phyloP scores from a whole-genome alignment of 1,139 yeast genomes.

The Debaryomyces robertsiae region DNA sequence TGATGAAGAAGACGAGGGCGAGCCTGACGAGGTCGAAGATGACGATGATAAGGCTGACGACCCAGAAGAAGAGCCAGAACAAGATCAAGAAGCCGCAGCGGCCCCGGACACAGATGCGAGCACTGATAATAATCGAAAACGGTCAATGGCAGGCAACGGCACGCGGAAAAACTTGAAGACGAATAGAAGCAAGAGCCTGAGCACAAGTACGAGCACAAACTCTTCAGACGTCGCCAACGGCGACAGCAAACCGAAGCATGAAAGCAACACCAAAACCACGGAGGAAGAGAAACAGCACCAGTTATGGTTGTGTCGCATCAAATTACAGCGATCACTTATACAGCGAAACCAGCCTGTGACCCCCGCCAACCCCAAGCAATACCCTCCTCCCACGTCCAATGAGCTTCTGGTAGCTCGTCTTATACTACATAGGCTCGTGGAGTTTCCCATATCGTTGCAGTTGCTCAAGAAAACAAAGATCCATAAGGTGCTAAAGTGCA shows the following conservation, averaged over 20 bases:
- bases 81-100: constrained; percentile 13
- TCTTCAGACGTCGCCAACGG: constrained; percentile 10
- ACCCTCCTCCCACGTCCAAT: constrained; percentile 49
- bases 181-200: constrained; percentile 1
- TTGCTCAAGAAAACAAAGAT: constrained; percentile 53
- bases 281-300: constrained; percentile 49
- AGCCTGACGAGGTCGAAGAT: constrained; percentile 26
- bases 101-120: constrained; percentile 2
- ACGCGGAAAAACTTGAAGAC: constrained; percentile 9
- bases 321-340: constrained; percentile 47
- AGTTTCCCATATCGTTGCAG: constrained; percentile 57
- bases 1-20: constrained; percentile 33
- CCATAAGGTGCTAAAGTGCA: constrained; percentile 56
- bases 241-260: constrained; percentile 18
- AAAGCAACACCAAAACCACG: constrained; percentile 18
- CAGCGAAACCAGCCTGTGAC: constrained; percentile 47
- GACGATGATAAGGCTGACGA: constrained; percentile 20
- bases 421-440: constrained; percentile 53
- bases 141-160: constrained; percentile 5
- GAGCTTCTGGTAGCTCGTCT: constrained; percentile 57
- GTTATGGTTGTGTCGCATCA: constrained; percentile 50
- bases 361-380: constrained; percentile 35
- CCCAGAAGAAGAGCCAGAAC: constrained; percentile 18
- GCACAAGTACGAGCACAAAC: not conserved
- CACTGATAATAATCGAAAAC: constrained; percentile 3